Evolutionary conservation across 2,329 filamentous ascomycete species (phyloP), one percentile per base, ranked within the genome.

Genomic region (Aspergillus eucalypticola): DNA sequence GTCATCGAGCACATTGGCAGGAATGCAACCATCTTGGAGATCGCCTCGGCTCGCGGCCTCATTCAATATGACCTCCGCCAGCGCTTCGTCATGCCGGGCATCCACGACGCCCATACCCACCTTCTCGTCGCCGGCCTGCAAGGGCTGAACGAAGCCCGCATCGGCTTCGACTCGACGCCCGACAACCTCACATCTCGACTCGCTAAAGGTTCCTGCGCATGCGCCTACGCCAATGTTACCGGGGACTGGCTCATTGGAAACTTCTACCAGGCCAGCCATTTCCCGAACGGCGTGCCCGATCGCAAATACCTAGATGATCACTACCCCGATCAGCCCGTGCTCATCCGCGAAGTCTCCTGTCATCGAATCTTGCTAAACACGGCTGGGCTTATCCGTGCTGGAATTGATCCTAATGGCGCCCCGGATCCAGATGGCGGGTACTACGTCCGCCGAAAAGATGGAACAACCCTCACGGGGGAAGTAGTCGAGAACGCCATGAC

Each of bases 61-160:
- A 62, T 71, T 6, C 56, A 63, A 5, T 67, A 69, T 29, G 67
- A 76, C 50, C 61, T 75, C 1, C 61, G 65, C 23, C 64, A 62
- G n/a, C 59, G 62, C 10, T 75, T 75, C 49, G 63, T 71, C 8
- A 75, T 76, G 74, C 74, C 74, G 1, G 74, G 74, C 1, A 73
- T 76, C 32, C 74, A 76, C 57, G 74, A 76, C 58, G 73, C 73
- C 2, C 74, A 76, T 58, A 69, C 68, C 59, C 73, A 76, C 56
- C 61, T 75, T 3, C 61, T 75, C 3, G 59, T 63, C 8, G 69
- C 70, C 11, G 71, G 70, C 2, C 60, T 74, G 4, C 64, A 63
- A 13, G 65, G 69, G 13, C 67, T 68, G 1, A 71, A 67, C 13
- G 67, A 69, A 41, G 65, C 68, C 3, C 62, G 64, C 13, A 67